Conservation (phyloP, 495 filamentous ascomycete genomes). For the Trichodelitschia bisporula region DNA sequence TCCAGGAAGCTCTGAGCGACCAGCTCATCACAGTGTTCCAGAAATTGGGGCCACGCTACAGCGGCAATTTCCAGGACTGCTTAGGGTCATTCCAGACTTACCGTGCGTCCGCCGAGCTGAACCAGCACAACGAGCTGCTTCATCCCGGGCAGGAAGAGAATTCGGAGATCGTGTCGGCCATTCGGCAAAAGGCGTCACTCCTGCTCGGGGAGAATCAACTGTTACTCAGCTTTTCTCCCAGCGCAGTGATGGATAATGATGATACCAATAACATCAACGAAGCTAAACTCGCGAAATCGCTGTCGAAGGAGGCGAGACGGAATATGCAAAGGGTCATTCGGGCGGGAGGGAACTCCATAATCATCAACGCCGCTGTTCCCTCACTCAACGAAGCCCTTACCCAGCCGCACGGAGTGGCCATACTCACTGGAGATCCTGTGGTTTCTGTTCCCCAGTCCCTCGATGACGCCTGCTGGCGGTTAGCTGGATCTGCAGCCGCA, state of each 20-base stretch:
- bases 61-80: constrained; percentile 90
- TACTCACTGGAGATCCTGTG: constrained; percentile 68
- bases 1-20: constrained; percentile 70
- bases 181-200: constrained; percentile 53
- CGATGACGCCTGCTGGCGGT: constrained; percentile 79
- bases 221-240: constrained; percentile 63
- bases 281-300: constrained; percentile 43
- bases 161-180: constrained; percentile 76
- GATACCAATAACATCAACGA: constrained; percentile 44
- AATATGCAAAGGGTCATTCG: constrained; percentile 48
- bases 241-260: constrained; percentile 52
- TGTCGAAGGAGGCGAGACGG: constrained; percentile 49
- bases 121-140: constrained; percentile 73
- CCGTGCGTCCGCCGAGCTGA: constrained; percentile 73
- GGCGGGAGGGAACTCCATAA: constrained; percentile 50
- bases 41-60: constrained; percentile 71
- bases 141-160: constrained; percentile 78
- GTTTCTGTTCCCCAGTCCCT: constrained; percentile 54
- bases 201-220: constrained; percentile 63
- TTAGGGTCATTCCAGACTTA: constrained; percentile 94
- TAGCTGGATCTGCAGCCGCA: constrained; percentile 69
- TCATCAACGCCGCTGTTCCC: constrained; percentile 69
- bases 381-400: constrained; percentile 72
- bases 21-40: constrained; percentile 80
- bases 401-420: constrained; percentile 49